These are phyloP conservation scores for Pulveroboletus ravenelii DNA, from an alignment of 768 basidiomycete genomes.

Conservation along the genomic window DNA sequence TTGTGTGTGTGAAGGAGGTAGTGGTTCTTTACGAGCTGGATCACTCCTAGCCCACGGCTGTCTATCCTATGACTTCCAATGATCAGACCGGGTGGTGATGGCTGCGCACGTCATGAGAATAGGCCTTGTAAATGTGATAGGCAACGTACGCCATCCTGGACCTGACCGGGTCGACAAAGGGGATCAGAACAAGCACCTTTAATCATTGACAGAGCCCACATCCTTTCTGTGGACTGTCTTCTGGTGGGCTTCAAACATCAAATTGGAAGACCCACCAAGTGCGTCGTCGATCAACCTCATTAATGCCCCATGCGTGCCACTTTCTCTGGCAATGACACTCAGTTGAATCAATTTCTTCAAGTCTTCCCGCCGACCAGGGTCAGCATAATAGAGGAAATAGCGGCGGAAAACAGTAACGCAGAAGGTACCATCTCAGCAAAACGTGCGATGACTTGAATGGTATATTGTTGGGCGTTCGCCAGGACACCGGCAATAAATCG, in stretches of 20 bases:
- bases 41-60: conserved; percentile 15
- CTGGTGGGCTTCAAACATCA: conserved; percentile 24
- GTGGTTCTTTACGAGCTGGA: background rate
- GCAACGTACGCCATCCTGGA: conserved; percentile 38
- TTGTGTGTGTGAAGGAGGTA: no score
- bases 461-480: background rate
- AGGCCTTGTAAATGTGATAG: background rate
- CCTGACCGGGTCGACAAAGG: conserved; percentile 33
- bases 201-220: conserved; percentile 24
- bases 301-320: conserved; percentile 27
- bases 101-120: conserved; percentile 7
- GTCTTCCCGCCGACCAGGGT: conserved; percentile 31
- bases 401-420: conserved; percentile 50
- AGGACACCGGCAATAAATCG: conserved; percentile 17
- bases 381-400: conserved; percentile 52
- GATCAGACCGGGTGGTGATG: background rate
- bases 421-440: conserved; percentile 55
- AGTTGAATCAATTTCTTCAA: conserved; percentile 37
- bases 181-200: conserved; percentile 26
- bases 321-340: conserved; percentile 22
- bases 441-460: conserved; percentile 38
- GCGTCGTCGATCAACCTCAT: conserved; percentile 46
- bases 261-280: conserved; percentile 34
- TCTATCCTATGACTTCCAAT: conserved; percentile 8
- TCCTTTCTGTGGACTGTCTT: conserved; percentile 29